A percentile compares a stretch with the other conserved stretches of the same genome.
These are phyloP conservation scores for Dorcoceras hygrometricum DNA, from an alignment of 257 asterid species.

Conservation along the genomic window DNA sequence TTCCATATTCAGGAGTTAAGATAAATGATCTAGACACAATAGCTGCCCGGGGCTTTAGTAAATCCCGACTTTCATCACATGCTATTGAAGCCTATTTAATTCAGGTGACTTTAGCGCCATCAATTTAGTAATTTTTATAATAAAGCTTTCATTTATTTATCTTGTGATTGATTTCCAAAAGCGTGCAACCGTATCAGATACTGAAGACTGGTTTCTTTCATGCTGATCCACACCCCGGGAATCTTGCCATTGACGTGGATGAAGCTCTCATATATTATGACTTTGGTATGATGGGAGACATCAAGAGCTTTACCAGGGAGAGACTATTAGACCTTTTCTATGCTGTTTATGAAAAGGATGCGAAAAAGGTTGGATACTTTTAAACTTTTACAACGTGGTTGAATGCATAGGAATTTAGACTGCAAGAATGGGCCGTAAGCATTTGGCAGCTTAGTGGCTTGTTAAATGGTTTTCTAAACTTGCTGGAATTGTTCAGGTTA, in stretches of 20 bases:
- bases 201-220: constrained; percentile 96
- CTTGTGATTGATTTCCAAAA: constrained; percentile 2
- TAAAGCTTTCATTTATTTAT: not conserved
- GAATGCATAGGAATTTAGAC: not conserved
- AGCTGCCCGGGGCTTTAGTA: constrained; percentile 64
- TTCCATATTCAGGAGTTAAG: constrained; percentile 62
- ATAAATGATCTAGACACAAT: constrained; percentile 70
- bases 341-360: constrained; percentile 94
- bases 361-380: constrained; percentile 64
- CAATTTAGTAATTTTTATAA: not conserved
- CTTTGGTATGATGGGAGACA: constrained; percentile 99
- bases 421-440: constrained; percentile 2
- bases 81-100: constrained; percentile 94
- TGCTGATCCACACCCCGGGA: constrained; percentile 99
- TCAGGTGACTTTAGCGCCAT: constrained; percentile 46
- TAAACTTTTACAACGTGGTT: not conserved
- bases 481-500: constrained; percentile 52
- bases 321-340: constrained; percentile 76
- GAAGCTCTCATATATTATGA: constrained; percentile 92
- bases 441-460: not conserved
- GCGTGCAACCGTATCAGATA: constrained; percentile 48
- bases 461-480: not conserved
- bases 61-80: constrained; percentile 74
- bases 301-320: constrained; percentile 84
- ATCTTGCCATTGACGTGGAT: constrained; percentile 88